Evolutionary conservation across 257 asterid genomes (phyloP).

Genomic region (Jasminum sambac): DNA sequence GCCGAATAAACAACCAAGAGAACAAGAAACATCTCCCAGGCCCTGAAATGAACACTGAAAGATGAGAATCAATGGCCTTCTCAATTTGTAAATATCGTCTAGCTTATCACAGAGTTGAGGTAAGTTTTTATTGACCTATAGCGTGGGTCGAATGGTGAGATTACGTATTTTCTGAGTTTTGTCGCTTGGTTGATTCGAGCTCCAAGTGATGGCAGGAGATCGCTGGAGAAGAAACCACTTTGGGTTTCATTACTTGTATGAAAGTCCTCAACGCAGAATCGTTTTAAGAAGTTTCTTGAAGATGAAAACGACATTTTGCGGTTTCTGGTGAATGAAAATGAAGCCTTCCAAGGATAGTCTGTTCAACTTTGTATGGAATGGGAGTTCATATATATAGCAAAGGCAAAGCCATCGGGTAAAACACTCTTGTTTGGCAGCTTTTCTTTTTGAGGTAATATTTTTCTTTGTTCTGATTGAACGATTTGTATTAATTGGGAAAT

Average conservation of each 20-base stretch:
- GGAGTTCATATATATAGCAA: slow-evolving; percentile 50
- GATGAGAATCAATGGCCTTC: slow-evolving; percentile 14
- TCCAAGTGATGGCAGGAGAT: slow-evolving; percentile 87
- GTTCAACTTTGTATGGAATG: slow-evolving; percentile 19
- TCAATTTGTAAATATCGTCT: background rate
- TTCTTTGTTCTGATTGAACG: background rate
- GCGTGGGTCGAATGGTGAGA: slow-evolving; percentile 70
- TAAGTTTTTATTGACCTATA: slow-evolving; percentile 54
- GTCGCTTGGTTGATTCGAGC: slow-evolving; percentile 64
- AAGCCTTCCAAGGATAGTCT: background rate
- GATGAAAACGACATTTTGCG: slow-evolving; percentile 43
- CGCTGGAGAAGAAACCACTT: slow-evolving; percentile 64
- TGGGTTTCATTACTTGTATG: slow-evolving; percentile 33
- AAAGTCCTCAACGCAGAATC: slow-evolving; percentile 71
- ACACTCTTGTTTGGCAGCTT: slow-evolving; percentile 25
- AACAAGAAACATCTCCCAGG: slow-evolving; percentile 84
- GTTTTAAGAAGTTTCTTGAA: slow-evolving; percentile 49
- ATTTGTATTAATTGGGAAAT: slow-evolving; percentile 10
- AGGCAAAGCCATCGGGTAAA: slow-evolving; percentile 22
- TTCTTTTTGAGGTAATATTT: slow-evolving; percentile 22
- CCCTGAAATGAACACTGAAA: slow-evolving; percentile 45
- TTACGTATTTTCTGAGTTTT: slow-evolving; percentile 46
- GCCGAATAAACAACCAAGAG: slow-evolving; percentile 78
- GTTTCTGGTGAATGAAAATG: slow-evolving; percentile 16
- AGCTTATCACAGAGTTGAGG: slow-evolving; percentile 7